Base-by-base conservation (phyloP, 345 rosid genomes). In the Salix suchowensis region DNA sequence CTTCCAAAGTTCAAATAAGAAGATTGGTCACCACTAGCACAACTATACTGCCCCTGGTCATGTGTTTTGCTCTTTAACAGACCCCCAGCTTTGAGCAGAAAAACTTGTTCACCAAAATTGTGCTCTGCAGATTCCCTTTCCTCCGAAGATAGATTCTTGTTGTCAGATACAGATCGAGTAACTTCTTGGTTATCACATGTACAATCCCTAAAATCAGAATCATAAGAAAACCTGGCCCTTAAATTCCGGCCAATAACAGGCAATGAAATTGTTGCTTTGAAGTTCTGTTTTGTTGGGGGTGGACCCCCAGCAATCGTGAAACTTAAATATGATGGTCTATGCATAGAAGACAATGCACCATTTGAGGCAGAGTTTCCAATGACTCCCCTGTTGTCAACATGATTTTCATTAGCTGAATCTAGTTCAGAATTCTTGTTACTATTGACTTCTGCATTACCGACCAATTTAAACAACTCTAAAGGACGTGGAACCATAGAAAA, bases 271-370 rank as follows among this genome's bases (percentile, higher is more conserved):
- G 86, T 90, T 62, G 99, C 97, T 86, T 90, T 96, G 79, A 92
- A 92, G 85, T 90, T 94, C 80, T 92, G 97, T 76, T 79, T 85
- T 70, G 96, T 87, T 37, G 98, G 93, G 50, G 91, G 95, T 14
- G 93, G 97, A 79, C 98, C 99, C 67, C 99, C 97, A 16, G 97
- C 99, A 84, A 96, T 94, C 32, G 93, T 90, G 68, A 91, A 84
- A 52, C 87, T 89, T 75, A 88, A 84, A 86, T 68, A 82, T 60
- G 96, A 84, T 15, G 77, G 76, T 28, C 30, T 78, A 32, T 68
- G 86, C 48, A 76, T 65, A 55, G 78, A 71, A 71, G 81, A 81
- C 58, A 83, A 50, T 26, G 67, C 58, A 26, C 55, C 65, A 36
- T 71, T 83, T 39, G 84, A 78, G 62, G 79, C 74, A 62, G 78